Evolutionary conservation across 345 rosid species (phyloP).

Genomic region (Eucalyptus coolabah): DNA sequence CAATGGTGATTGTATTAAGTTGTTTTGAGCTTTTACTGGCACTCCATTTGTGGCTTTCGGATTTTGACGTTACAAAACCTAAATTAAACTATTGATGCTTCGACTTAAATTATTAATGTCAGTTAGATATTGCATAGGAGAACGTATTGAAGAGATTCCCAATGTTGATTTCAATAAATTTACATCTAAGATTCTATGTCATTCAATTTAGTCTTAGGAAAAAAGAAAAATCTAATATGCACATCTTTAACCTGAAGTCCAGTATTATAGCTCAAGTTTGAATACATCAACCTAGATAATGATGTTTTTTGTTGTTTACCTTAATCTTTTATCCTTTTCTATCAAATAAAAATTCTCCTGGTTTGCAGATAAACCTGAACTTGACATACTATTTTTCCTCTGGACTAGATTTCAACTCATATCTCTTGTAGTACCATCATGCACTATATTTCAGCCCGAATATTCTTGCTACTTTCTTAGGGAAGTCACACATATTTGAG

Average conservation of each 20-base stretch:
- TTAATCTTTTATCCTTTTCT: not conserved
- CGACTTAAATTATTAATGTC: not conserved
- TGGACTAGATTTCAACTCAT: not conserved
- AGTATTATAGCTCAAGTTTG: not conserved
- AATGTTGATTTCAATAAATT: not conserved
- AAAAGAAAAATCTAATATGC: not conserved
- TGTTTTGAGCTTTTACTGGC: not conserved
- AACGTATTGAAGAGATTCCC: not conserved
- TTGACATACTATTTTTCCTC: not conserved
- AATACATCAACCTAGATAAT: no score
- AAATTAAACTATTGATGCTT: not conserved
- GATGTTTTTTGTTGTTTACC: not conserved
- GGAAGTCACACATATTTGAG: not conserved
- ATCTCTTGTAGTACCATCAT: not conserved
- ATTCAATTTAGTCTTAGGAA: not conserved
- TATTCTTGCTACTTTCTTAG: not conserved
- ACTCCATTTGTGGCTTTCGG: not conserved
- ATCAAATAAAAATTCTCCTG: not conserved
- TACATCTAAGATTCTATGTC: not conserved
- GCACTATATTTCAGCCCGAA: not conserved
- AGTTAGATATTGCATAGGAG: not conserved
- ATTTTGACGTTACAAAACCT: not conserved
- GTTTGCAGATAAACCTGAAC: not conserved
- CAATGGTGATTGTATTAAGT: not conserved
- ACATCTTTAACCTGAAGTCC: not conserved